Base-by-base conservation (phyloP, 2,329 filamentous ascomycete species). In the Knoxdaviesia capensis region DNA sequence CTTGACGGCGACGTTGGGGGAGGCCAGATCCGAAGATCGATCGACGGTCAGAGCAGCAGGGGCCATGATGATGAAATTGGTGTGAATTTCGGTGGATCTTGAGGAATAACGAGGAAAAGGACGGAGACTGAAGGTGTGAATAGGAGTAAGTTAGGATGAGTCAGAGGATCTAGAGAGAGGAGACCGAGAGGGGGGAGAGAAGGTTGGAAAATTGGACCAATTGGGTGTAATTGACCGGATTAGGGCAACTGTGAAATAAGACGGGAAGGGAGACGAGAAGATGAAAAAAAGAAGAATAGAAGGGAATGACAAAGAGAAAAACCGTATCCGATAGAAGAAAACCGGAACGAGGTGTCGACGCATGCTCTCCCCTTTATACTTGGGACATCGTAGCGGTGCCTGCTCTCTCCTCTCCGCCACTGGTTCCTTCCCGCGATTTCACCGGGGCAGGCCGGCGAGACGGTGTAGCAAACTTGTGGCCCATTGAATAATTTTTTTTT, bases 1-100 rank as follows among this genome's bases (percentile, higher is more conserved):
- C 35, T 11, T 20, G 20, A 20, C 20, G 20, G 20, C 20, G 20
- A 20, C 52, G 42, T 56, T 55, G 39, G 54, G 48, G 34, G 56
- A 51, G 44, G 54, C 53, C 35, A 43, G 40, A 20, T 33, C 33
- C 35, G 40, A 20, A 28, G 11, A 6, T n/a, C 7, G 6, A 6
- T 10, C 6, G 2, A 44, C 36, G 34, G 39, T 3, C 35, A 44
- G 39, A 39, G 6, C 6, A n/a, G 48, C 43, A 11, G 37, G 41
- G 1, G 45, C 43, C 9, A 41, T 47, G 40, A 44, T 30, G 7
- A 42, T 5, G 10, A 20, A 34, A n/a, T 20, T 3, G 20, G 20
- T 20, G 20, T 20, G 20, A 3, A 3, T 20, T 20, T 20, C 20
- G 20, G 20, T 20, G 20, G 2, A 20, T 20, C 20, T 31, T 7